Evolutionary conservation across 176 grass and related monocot genomes (phyloP), one percentile per base, ranked within the genome.

Genomic region (Luzula sylvatica): DNA sequence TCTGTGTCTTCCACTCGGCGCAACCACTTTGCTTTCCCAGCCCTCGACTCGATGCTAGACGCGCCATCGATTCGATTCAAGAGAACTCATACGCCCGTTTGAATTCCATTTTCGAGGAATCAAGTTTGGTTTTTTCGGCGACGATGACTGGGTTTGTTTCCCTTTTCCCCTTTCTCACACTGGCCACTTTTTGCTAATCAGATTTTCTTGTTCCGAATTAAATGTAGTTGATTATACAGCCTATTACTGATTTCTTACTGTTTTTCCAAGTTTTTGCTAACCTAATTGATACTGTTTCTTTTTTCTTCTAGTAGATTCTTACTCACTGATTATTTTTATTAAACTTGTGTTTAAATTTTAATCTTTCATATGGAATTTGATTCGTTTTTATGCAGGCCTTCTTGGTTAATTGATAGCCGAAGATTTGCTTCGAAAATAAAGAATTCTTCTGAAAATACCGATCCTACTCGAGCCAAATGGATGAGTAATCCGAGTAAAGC

Each of bases 351-450:
- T 58, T 61, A 42, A 20, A 61, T 16, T 62, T 47, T 19, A 15
- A 32, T 49, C 26, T 11, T 63, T 42, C 28, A 26, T 15, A 43
- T 60, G 56, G 2, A 16, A 60, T 11, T 42, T 60, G 22, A 17
- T 53, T 45, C 65, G 63, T 53, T 73, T 63, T 67, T 50, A 38
- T 86, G 18, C 78, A 96, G 92, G 59, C 73, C 85, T 39, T 82
- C 92, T 18, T 96, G 92, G 90, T 53, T 96, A 65, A 65, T 96
- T 65, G 85, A 96, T 58, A 79, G 85, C 75, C 74, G 67, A 61
- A 79, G 85, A 71, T 76, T 96, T 76, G 92, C 92, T 23, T 74
- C 78, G 21, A 96, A 96, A 80, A 96, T 96, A 66, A 96, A 82
- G 81, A 86, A 82, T 73, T 53, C 78, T 41, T 89, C 85, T 65